phyloP scores from a whole-genome alignment of 2,329 filamentous ascomycete species.

The Claviceps citrina region DNA sequence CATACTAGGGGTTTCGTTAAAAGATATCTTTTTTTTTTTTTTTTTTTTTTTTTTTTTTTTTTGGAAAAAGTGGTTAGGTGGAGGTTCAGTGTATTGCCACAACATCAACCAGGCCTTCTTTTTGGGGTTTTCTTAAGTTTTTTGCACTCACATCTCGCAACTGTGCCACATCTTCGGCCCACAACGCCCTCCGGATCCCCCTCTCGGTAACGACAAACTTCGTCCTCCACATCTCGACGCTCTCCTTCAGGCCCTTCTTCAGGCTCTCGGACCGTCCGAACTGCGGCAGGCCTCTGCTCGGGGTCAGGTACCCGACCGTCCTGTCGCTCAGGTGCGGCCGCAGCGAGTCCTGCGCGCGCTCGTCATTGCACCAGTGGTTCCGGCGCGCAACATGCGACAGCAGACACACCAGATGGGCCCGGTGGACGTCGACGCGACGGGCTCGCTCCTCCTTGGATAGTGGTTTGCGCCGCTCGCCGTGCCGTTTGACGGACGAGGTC shows the following conservation, averaged over 20 bases:
- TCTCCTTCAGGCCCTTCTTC: constrained; percentile 60
- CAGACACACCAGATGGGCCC: constrained; percentile 69
- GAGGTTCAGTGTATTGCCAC: too few relatives aligned
- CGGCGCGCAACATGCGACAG: constrained; percentile 61
- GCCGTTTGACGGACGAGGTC: constrained; percentile 16
- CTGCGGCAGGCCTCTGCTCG: constrained; percentile 50
- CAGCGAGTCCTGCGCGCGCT: constrained; percentile 49
- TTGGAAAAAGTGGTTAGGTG: too few relatives aligned
- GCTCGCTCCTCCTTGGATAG: constrained; percentile 38
- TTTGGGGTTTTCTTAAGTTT: too few relatives aligned
- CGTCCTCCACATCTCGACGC: constrained; percentile 49
- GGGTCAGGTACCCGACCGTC: constrained; percentile 51
- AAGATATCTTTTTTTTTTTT: not conserved
- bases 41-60: not conserved
- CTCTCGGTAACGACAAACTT: constrained; percentile 57
- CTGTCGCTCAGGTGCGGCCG: constrained; percentile 50
- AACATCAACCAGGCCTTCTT: too few relatives aligned
- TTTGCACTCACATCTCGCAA: constrained; percentile 42
- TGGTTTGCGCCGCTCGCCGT: constrained; percentile 31
- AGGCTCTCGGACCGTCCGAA: constrained; percentile 64
- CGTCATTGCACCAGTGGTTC: constrained; percentile 82
- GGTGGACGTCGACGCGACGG: constrained; percentile 62
- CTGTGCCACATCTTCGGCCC: constrained; percentile 54
- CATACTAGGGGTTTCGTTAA: constrained; percentile 27
- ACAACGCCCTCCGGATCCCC: constrained; percentile 55